These are phyloP conservation scores for Quercus aquifolioides DNA, from an alignment of 306 rosid species.

Conservation along the genomic window DNA sequence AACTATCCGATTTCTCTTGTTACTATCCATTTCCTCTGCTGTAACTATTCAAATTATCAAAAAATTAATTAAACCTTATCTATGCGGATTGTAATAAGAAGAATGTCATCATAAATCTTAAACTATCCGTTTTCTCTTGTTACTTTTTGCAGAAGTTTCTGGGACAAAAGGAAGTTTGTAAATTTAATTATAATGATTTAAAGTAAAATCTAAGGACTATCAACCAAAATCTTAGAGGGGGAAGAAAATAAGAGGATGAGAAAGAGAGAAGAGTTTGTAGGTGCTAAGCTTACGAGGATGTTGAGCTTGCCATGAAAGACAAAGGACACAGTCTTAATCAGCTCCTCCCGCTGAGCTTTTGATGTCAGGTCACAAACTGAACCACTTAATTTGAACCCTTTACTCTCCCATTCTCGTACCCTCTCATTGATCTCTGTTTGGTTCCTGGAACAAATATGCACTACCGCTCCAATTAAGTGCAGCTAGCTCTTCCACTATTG, in stretches of 20 bases:
- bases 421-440: conserved; percentile 25
- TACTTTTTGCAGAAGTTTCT: neutral
- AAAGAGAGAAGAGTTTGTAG: neutral
- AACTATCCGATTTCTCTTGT: neutral
- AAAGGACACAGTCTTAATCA: conserved; percentile 32
- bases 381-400: conserved; percentile 39
- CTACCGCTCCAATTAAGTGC: conserved; percentile 40
- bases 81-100: too few relatives aligned
- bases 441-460: conserved; percentile 45
- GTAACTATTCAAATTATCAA: too few relatives aligned
- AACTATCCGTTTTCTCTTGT: neutral
- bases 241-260: neutral
- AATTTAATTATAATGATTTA: too few relatives aligned
- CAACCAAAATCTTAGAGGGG: neutral
- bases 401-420: conserved; percentile 34
- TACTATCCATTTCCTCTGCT: neutral
- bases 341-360: conserved; percentile 29
- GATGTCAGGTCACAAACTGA: conserved; percentile 38
- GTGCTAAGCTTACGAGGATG: conserved; percentile 34
- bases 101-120: neutral
- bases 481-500: conserved; percentile 52
- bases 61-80: too few relatives aligned
- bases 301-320: conserved; percentile 41
- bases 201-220: neutral
- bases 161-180: too few relatives aligned